phyloP scores from a whole-genome alignment of 345 rosid genomes.

The Citrus reticulata region DNA sequence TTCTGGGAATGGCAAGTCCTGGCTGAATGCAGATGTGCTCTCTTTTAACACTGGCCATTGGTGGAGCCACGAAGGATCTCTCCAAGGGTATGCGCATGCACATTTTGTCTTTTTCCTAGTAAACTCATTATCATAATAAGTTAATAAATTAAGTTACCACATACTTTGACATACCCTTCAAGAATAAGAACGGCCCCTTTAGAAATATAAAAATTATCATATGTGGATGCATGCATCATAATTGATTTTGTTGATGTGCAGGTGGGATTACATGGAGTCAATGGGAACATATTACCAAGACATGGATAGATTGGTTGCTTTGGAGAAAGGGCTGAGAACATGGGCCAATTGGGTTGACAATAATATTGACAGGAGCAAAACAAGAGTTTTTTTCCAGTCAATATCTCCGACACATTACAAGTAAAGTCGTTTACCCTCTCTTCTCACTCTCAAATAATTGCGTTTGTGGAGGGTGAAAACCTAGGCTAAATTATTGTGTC shows the following conservation, averaged over 20 bases:
- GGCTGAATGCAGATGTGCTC: slow-evolving; percentile 66
- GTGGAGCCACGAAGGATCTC: slow-evolving; percentile 83
- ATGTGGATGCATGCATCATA: too few relatives aligned
- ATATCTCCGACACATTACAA: slow-evolving; percentile 92
- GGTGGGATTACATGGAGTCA: slow-evolving; percentile 92
- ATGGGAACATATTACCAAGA: slow-evolving; percentile 68
- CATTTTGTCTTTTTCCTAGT: too few relatives aligned
- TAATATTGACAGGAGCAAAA: slow-evolving; percentile 45
- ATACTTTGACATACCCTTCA: too few relatives aligned
- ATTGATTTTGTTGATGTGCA: slow-evolving; percentile 23
- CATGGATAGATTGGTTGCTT: slow-evolving; percentile 78
- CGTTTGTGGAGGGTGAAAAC: not conserved
- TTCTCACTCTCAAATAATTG: slow-evolving; percentile 10
- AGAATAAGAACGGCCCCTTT: too few relatives aligned
- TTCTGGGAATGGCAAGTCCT: slow-evolving; percentile 61
- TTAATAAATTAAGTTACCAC: not conserved
- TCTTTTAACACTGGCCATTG: slow-evolving; percentile 93
- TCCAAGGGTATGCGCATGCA: slow-evolving; percentile 50
- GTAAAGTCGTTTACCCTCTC: slow-evolving; percentile 31
- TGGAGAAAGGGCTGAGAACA: slow-evolving; percentile 73
- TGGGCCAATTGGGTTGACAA: slow-evolving; percentile 84
- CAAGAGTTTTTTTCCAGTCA: slow-evolving; percentile 71
- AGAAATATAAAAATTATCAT: too few relatives aligned
- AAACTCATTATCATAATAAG: too few relatives aligned
- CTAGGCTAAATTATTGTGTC: not conserved